Evolutionary conservation across 768 basidiomycete genomes (phyloP), one percentile per base, ranked within the genome.

Genomic region (Tricholoma saponaceum): DNA sequence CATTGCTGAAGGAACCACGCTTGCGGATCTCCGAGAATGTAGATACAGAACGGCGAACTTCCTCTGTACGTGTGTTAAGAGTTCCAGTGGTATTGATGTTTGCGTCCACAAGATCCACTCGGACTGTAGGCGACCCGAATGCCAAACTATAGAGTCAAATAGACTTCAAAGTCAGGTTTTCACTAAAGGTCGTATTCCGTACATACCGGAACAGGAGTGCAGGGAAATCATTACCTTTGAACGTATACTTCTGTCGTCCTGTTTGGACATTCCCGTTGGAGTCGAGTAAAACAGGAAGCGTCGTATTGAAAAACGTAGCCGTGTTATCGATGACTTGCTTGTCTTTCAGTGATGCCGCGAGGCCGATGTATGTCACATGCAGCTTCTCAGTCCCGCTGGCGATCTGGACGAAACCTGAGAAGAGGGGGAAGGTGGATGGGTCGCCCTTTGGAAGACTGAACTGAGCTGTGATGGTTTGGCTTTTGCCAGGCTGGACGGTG

Each of bases 321-420:
- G 51, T 52, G 5, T 20, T 39, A 23, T 52, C 51, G n/a, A 52
- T 12, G 20, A 52, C 16, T 23, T 52, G 18, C 20, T 52, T 52
- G 51, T 52, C 33, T 14, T 75, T 77, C 58, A 84, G 70, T n/a
- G 71, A 72, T 69, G 65, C 70, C 6, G 60, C 64, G 4, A 68
- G 62, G 68, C 83, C 83, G 13, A 83, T 67, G 62, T 82, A 84
- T 1, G 79, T 72, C 13, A 79, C 73, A 25, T 78, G 72, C 52
- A 72, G 66, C 7, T 64, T 72, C 57, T 79, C 75, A 12, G 64
- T 60, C 3, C 66, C 65, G 22, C 70, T 74, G 35, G 70, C 68
- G 22, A 79, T 60, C 54, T 79, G 72, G 44, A 87, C 80, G 72
- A 77, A 84, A 5, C 84, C 85, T 25, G 82, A 83, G 69, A 80